These are phyloP conservation scores for Gastrolobium bilobum DNA, from an alignment of 306 rosid species.

Conservation along the genomic window DNA sequence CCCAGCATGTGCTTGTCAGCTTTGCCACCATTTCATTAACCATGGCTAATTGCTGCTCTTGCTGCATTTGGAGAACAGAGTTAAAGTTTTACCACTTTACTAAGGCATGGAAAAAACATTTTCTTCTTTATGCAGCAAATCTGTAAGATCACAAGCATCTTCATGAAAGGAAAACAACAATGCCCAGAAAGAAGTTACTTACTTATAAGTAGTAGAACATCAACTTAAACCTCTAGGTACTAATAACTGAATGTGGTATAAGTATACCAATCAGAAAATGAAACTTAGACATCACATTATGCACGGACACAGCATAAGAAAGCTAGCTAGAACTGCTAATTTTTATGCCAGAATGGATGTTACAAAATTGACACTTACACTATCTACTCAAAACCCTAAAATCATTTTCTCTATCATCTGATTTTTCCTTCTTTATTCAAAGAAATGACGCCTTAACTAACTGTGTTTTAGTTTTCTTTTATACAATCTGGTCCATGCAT, in stretches of 20 bases:
- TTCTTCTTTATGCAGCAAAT: neutral
- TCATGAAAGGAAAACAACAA: neutral
- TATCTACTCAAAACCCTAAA: neutral
- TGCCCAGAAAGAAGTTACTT: neutral
- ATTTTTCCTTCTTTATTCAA: neutral
- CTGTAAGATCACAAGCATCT: neutral
- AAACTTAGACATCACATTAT: neutral
- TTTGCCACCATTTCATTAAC: slow-evolving; percentile 80
- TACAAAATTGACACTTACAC: neutral
- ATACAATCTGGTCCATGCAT: neutral
- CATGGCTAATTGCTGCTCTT: slow-evolving; percentile 73
- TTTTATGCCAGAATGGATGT: neutral
- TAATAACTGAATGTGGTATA: neutral
- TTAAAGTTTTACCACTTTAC: neutral
- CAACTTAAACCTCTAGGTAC: neutral
- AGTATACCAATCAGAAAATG: neutral
- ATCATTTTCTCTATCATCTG: neutral
- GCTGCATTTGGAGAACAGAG: slow-evolving; percentile 56
- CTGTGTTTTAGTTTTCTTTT: neutral
- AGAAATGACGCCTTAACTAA: neutral
- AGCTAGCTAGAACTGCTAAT: neutral
- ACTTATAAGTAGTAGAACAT: neutral
- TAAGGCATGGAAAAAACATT: neutral
- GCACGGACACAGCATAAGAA: neutral
- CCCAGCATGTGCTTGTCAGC: slow-evolving; percentile 78